These are phyloP conservation scores for Penicillium argentinense DNA, from an alignment of 495 filamentous ascomycete species.

Conservation along the genomic window DNA sequence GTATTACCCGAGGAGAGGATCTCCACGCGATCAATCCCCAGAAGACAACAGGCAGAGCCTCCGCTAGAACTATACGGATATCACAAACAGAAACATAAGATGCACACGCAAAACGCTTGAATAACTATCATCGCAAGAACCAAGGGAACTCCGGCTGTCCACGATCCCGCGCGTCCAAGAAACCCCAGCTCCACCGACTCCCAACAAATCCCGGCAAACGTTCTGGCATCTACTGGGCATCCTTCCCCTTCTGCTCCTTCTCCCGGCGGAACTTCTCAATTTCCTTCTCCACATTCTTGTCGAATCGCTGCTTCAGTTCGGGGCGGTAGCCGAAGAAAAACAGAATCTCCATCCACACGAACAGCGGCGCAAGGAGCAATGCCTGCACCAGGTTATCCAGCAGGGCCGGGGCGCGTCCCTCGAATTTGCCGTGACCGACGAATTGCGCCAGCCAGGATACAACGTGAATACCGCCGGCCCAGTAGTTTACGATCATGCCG, in stretches of 20 bases:
- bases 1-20: no score
- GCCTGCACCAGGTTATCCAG: conserved; percentile 91
- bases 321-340: conserved; percentile 90
- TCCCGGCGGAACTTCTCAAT: conserved; percentile 40
- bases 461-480: conserved; percentile 64
- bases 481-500: conserved; percentile 65
- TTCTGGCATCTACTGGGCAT: not conserved
- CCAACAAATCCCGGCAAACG: no score
- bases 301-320: conserved; percentile 76
- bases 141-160: no score
- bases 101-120: no score
- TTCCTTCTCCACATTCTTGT: conserved; percentile 70
- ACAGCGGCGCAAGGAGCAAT: conserved; percentile 92
- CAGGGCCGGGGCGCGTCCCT: conserved; percentile 82
- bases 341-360: conserved; percentile 94
- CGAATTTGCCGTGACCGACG: conserved; percentile 86
- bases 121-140: no score
- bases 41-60: no score
- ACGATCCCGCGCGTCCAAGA: no score
- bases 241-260: conserved; percentile 25
- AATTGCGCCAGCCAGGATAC: conserved; percentile 88
- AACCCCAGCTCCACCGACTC: no score
- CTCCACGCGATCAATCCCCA: no score
- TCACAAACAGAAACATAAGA: no score
- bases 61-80: no score